A percentile compares a stretch with the other conserved stretches of the same genome.
phyloP scores from a whole-genome alignment of 2,329 filamentous ascomycete species.

The Pseudogymnoascus sp. region DNA sequence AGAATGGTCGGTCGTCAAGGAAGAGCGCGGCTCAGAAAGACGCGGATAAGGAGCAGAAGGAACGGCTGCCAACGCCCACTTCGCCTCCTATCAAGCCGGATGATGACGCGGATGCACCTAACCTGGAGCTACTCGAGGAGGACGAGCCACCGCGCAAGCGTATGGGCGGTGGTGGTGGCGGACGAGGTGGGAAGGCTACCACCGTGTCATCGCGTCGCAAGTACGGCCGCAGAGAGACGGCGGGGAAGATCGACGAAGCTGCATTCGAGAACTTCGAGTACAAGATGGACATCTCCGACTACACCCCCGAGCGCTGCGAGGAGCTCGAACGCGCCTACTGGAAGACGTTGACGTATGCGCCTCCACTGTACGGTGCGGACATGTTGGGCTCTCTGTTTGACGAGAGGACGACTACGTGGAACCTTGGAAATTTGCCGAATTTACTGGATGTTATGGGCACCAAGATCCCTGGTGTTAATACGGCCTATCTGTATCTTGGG shows the following conservation, averaged over 20 bases:
- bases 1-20: slow-evolving; percentile 16
- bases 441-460: slow-evolving; percentile 88
- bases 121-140: slow-evolving; percentile 34
- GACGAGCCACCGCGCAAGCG: slow-evolving; percentile 38
- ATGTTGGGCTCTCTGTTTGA: slow-evolving; percentile 93
- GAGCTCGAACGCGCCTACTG: slow-evolving; percentile 93
- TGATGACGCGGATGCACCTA: slow-evolving; percentile 29
- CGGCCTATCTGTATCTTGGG: slow-evolving; percentile 90
- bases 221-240: slow-evolving; percentile 71
- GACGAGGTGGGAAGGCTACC: slow-evolving; percentile 42
- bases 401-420: slow-evolving; percentile 78
- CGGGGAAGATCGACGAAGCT: slow-evolving; percentile 76
- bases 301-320: slow-evolving; percentile 82
- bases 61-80: slow-evolving; percentile 45
- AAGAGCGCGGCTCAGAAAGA: slow-evolving; percentile 20
- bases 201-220: slow-evolving; percentile 83
- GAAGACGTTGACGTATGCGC: slow-evolving; percentile 93
- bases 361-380: slow-evolving; percentile 91
- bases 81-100: slow-evolving; percentile 41
- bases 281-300: slow-evolving; percentile 78
- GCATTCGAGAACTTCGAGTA: slow-evolving; percentile 91
- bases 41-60: slow-evolving; percentile 19
- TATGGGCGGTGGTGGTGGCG: slow-evolving; percentile 33
- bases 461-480: slow-evolving; percentile 96
- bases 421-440: slow-evolving; percentile 89